phyloP scores from a whole-genome alignment of 2,329 filamentous ascomycete genomes.

The Fusarium sp. region DNA sequence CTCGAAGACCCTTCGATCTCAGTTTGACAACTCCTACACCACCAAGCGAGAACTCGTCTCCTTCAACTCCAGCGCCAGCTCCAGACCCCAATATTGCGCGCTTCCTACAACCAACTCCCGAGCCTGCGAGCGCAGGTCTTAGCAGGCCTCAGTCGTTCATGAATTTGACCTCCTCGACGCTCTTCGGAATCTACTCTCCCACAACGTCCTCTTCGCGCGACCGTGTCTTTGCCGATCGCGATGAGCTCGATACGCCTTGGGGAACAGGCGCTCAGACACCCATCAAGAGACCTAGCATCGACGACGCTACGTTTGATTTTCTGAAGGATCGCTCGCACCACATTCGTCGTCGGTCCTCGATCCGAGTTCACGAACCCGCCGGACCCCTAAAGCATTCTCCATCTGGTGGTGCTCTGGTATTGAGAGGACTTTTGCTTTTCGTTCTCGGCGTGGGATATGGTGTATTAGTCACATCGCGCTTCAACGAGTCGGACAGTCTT shows the following conservation, averaged over 20 bases:
- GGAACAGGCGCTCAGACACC: slow-evolving; percentile 81
- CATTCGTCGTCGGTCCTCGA: slow-evolving; percentile 50
- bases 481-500: slow-evolving; percentile 73
- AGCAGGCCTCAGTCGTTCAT: slow-evolving; percentile 81
- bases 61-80: slow-evolving; percentile 30
- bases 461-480: slow-evolving; percentile 75
- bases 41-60: slow-evolving; percentile 48
- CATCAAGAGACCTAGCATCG: slow-evolving; percentile 54
- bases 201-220: slow-evolving; percentile 66
- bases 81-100: slow-evolving; percentile 49
- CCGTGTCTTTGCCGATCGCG: slow-evolving; percentile 53
- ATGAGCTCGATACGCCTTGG: slow-evolving; percentile 77
- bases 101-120: slow-evolving; percentile 53
- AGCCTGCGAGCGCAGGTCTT: slow-evolving; percentile 52
- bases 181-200: slow-evolving; percentile 90
- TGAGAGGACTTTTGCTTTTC: slow-evolving; percentile 76
- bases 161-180: slow-evolving; percentile 88
- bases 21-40: slow-evolving; percentile 60
- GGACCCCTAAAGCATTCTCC: slow-evolving; percentile 44
- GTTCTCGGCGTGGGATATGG: slow-evolving; percentile 85
- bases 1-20: slow-evolving; percentile 76
- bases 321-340: slow-evolving; percentile 54
- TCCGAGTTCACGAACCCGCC: slow-evolving; percentile 42
- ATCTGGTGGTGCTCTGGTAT: slow-evolving; percentile 59
- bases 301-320: slow-evolving; percentile 58